These are phyloP conservation scores for Trametes gibbosa DNA, from an alignment of 768 basidiomycete genomes.

Conservation along the genomic window DNA sequence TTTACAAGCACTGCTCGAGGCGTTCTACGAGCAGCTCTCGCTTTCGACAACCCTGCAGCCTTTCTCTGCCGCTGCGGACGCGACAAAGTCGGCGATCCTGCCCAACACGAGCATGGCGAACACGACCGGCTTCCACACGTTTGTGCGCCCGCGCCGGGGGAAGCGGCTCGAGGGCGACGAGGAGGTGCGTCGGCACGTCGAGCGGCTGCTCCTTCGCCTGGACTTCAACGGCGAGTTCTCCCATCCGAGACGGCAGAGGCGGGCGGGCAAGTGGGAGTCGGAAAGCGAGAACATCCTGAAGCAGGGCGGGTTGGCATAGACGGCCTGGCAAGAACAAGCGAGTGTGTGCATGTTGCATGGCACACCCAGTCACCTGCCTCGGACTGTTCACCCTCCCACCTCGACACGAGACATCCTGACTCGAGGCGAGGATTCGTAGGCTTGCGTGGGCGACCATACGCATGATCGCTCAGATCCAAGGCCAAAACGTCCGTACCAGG, in stretches of 20 bases:
- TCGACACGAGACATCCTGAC: neutral
- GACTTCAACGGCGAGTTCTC: constrained; percentile 85
- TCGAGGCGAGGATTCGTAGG: too few relatives aligned
- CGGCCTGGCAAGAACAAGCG: neutral
- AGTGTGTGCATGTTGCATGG: neutral
- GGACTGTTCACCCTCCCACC: too few relatives aligned
- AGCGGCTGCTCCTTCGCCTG: constrained; percentile 74
- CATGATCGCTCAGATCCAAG: too few relatives aligned
- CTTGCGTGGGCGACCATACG: too few relatives aligned
- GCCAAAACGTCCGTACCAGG: too few relatives aligned
- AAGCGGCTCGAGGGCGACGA: constrained; percentile 58
- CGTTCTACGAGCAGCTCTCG: constrained; percentile 81
- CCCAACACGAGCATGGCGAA: constrained; percentile 56
- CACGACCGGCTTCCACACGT: constrained; percentile 42
- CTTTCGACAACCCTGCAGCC: constrained; percentile 75
- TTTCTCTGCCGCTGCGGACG: constrained; percentile 51
- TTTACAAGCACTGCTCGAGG: constrained; percentile 60
- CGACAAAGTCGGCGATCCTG: constrained; percentile 61
- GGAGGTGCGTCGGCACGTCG: constrained; percentile 75
- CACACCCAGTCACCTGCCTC: neutral
- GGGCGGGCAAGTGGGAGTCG: constrained; percentile 42
- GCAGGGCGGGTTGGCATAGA: constrained; percentile 27
- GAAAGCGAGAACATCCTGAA: constrained; percentile 30
- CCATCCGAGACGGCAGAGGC: constrained; percentile 34
- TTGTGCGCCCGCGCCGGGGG: constrained; percentile 48